Evolutionary conservation across 2,329 filamentous ascomycete genomes (phyloP).

Genomic region (Pseudogymnoascus sp.): DNA sequence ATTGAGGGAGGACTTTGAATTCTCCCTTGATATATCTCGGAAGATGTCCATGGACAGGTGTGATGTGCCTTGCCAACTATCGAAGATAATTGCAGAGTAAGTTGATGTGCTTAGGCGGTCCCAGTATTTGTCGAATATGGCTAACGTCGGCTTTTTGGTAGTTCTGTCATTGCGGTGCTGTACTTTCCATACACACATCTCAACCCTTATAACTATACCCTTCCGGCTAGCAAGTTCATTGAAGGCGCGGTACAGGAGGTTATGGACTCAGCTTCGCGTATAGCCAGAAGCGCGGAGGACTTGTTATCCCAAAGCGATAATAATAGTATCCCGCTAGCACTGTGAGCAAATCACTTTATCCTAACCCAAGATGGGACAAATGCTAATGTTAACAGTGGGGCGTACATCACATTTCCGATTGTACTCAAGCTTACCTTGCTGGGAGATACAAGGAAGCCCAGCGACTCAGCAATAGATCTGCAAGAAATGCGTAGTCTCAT

Average conservation of each 20-base stretch:
- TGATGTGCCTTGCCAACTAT: conserved; percentile 7
- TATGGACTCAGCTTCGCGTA: conserved; percentile 1
- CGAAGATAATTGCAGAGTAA: conserved; percentile 8
- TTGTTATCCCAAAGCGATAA: neutral
- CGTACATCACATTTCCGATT: conserved; percentile 5
- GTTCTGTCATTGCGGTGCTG: neutral
- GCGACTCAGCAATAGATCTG: conserved; percentile 1
- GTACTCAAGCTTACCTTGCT: neutral
- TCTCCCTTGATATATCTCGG: neutral
- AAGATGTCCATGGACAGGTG: neutral
- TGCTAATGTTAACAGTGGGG: conserved; percentile 3
- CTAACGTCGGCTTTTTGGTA: neutral
- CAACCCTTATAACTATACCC: neutral
- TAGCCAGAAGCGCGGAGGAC: conserved; percentile 2
- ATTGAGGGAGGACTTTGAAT: neutral
- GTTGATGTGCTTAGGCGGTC: neutral
- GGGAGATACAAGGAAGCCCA: neutral
- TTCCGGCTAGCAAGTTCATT: neutral
- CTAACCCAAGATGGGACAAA: neutral
- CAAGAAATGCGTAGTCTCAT: conserved; percentile 7
- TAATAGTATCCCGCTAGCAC: conserved; percentile 3
- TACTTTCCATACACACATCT: conserved; percentile 1
- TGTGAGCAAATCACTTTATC: neutral
- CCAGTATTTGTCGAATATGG: neutral
- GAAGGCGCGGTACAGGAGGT: conserved; percentile 3